Conservation (phyloP, 345 rosid species). For the Brassica nigra region DNA sequence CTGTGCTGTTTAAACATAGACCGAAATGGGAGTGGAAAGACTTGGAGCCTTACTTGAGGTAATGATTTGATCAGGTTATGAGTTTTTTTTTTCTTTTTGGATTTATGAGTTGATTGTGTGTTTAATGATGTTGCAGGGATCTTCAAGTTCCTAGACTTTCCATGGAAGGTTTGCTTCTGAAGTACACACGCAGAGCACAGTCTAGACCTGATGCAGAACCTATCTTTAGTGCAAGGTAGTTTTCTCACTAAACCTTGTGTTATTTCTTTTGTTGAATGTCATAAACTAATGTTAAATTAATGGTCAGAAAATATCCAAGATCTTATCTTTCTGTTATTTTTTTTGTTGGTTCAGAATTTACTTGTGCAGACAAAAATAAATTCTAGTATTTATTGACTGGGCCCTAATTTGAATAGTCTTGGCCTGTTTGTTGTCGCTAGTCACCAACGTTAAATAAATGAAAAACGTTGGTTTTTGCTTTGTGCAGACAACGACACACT, state of each 20-base stretch:
- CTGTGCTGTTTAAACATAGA: slow-evolving; percentile 66
- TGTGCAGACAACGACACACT: neutral
- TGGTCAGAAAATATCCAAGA: neutral
- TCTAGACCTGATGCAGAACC: slow-evolving; percentile 69
- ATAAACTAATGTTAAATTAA: neutral
- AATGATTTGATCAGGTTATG: neutral
- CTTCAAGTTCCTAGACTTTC: slow-evolving; percentile 81
- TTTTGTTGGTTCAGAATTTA: neutral
- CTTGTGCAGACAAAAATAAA: neutral
- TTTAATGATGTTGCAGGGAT: slow-evolving; percentile 57
- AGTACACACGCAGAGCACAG: slow-evolving; percentile 79
- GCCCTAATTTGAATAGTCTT: neutral
- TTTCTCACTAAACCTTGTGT: neutral
- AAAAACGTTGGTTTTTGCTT: slow-evolving; percentile 4
- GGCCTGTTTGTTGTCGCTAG: neutral
- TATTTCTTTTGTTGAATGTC: neutral
- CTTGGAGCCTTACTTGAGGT: slow-evolving; percentile 86
- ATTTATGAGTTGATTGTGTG: neutral
- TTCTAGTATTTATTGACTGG: neutral
- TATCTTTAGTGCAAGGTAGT: slow-evolving; percentile 70
- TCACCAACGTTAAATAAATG: neutral
- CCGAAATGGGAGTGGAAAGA: slow-evolving; percentile 93
- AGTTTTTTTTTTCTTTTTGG: neutral
- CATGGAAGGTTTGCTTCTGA: slow-evolving; percentile 79
- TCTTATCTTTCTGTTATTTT: neutral